Evolutionary conservation across 177 flowering plant genomes (phyloP).

Genomic region (Vitis hybrid): DNA sequence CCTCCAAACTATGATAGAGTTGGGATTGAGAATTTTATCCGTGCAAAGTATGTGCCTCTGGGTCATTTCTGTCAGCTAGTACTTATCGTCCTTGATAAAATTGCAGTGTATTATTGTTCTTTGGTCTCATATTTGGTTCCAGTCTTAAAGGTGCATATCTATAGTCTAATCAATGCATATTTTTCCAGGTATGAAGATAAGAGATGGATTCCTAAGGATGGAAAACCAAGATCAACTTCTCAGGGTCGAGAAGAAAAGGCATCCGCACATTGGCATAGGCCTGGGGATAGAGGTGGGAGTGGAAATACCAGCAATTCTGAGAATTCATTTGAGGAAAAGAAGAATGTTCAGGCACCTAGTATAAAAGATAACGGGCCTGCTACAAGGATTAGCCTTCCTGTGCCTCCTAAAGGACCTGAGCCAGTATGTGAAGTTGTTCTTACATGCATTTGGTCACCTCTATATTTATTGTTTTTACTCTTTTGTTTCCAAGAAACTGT

Average conservation of each 20-base stretch:
- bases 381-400: slow-evolving; percentile 45
- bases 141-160: not conserved
- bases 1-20: slow-evolving; percentile 90
- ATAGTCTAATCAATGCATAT: not conserved
- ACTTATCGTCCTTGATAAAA: not conserved
- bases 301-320: slow-evolving; percentile 30
- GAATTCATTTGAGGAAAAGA: slow-evolving; percentile 41
- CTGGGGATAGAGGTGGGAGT: slow-evolving; percentile 41
- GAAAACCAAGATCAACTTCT: slow-evolving; percentile 46
- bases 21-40: slow-evolving; percentile 91
- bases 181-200: slow-evolving; percentile 81
- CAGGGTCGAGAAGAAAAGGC: slow-evolving; percentile 43
- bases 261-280: slow-evolving; percentile 34
- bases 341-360: slow-evolving; percentile 29
- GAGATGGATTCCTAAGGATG: slow-evolving; percentile 80
- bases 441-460: not conserved
- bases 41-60: slow-evolving; percentile 69
- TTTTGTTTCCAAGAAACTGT: not conserved
- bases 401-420: slow-evolving; percentile 53
- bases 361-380: slow-evolving; percentile 27
- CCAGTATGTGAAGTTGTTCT: slow-evolving; percentile 32
- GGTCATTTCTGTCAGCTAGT: not conserved
- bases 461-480: not conserved
- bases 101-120: not conserved
- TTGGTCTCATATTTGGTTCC: not conserved